Evolutionary conservation across 164 flowering plant species (phyloP), one percentile per base, ranked within the genome.

Genomic region (Umbellularia californica): DNA sequence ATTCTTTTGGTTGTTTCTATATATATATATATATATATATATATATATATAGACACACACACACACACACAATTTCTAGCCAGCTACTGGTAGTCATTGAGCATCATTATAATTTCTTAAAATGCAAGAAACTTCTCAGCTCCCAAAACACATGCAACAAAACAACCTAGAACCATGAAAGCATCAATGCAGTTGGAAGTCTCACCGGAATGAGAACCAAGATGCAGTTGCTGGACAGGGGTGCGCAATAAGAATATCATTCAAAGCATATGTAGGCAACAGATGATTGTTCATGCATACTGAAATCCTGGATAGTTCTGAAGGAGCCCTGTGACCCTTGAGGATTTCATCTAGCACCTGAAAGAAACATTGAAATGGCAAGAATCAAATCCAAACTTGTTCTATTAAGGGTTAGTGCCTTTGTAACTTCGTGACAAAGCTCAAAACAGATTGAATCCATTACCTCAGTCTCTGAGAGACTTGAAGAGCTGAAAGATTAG

Each of bases 151-250:
- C 15, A 55, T 55, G 20, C 4, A 55, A 55, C 60, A 55, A 15
- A 20, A 3, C 17, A 55, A 15, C 60, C 60, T 55, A 55, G n/a
- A 15, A 55, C 17, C 60, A 55, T 55, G 20, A 55, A 55, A 55
- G 60, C 60, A 19, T 55, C 60, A 12, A 55, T 15, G 5, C 12
- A 17, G 60, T 69, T 41, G 13, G 58, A 2, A 17, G 62, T 2
- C 87, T 84, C 76, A 92, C 98, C 77, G 86, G 83, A 90, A 90
- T 73, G 99, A 95, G 81, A 93, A 91, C 73, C 93, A 82, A 75
- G 99, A 95, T 74, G 87, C 85, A 50, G 93, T 58, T 10, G 98
- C 96, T 50, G 99, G 99, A 82, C 94, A 90, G 23, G 96, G 94
- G 75, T 93, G 93, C 25, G 97, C 91, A 75, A 92, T 80, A 63